These are phyloP conservation scores for Pseudoneurospora amorphoporcata DNA, from an alignment of 495 filamentous ascomycete species.

Conservation along the genomic window DNA sequence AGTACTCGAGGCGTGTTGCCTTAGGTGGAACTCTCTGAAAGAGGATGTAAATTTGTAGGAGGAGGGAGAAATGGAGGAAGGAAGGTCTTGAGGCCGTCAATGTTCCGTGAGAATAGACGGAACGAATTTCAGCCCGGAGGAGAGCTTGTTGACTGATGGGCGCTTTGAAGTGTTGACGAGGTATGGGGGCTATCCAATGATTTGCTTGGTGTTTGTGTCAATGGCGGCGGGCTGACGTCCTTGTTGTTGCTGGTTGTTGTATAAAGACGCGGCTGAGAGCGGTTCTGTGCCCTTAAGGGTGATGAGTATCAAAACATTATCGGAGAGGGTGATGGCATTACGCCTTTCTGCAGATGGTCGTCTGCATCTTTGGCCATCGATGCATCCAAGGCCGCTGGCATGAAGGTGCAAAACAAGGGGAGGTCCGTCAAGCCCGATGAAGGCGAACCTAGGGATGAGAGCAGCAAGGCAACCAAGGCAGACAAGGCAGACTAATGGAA, in stretches of 20 bases:
- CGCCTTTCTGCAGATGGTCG: not conserved
- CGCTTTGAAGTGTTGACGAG: not conserved
- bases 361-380: too few relatives aligned
- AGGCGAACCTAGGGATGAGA: too few relatives aligned
- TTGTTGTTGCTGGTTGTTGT: not conserved
- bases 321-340: not conserved
- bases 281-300: not conserved
- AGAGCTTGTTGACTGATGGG: not conserved
- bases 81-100: constrained; percentile 40
- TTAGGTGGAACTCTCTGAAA: constrained; percentile 17
- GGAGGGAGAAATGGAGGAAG: constrained; percentile 14
- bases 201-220: not conserved
- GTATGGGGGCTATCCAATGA: not conserved
- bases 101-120: constrained; percentile 39
- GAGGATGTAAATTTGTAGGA: constrained; percentile 29
- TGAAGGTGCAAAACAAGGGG: too few relatives aligned
- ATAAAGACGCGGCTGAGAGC: not conserved
- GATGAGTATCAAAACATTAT: not conserved
- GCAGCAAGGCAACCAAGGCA: too few relatives aligned
- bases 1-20: not conserved
- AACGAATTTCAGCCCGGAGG: constrained; percentile 2
- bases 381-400: too few relatives aligned
- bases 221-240: constrained; percentile 9
- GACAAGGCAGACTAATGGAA: too few relatives aligned
- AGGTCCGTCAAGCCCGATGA: too few relatives aligned